phyloP scores from a whole-genome alignment of 2,329 filamentous ascomycete species.

The Alternaria dauci region DNA sequence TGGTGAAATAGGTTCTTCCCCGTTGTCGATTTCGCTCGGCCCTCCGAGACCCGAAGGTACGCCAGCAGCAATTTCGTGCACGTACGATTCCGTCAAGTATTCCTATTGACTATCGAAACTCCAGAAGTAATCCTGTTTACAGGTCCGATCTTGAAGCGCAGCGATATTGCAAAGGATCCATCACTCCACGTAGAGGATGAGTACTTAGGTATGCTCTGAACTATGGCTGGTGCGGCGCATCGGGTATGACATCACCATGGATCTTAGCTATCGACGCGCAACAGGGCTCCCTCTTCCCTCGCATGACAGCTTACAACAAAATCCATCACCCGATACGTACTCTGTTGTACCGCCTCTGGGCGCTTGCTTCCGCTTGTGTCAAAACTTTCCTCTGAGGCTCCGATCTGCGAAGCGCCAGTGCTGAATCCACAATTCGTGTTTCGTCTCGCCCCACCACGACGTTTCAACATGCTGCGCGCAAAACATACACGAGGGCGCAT shows the following conservation, averaged over 20 bases:
- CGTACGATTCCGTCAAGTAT: not conserved
- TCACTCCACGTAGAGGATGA: not conserved
- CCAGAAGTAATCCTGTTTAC: not conserved
- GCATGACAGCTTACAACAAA: not conserved
- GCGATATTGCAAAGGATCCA: not conserved
- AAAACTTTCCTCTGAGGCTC: not conserved
- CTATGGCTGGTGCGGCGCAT: not conserved
- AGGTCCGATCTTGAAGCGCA: not conserved
- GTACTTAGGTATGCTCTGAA: not conserved
- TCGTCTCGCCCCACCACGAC: conserved; percentile 27
- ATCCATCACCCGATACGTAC: not conserved
- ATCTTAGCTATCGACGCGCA: not conserved
- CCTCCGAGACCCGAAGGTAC: too few species aligned
- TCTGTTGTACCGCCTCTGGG: not conserved
- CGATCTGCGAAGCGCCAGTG: conserved; percentile 18
- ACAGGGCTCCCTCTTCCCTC: not conserved
- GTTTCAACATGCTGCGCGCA: conserved; percentile 27
- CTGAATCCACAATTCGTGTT: conserved; percentile 34
- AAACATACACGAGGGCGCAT: not conserved
- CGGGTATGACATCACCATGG: not conserved
- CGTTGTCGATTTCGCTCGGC: not conserved
- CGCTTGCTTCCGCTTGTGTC: not conserved
- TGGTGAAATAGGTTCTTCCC: not conserved
- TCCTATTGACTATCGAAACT: not conserved
- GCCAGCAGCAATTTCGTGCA: not conserved